A percentile compares a stretch with the other conserved stretches of the same genome.
Evolutionary conservation across 2,329 filamentous ascomycete species (phyloP).

Genomic region (Aurifilum marmelostoma): DNA sequence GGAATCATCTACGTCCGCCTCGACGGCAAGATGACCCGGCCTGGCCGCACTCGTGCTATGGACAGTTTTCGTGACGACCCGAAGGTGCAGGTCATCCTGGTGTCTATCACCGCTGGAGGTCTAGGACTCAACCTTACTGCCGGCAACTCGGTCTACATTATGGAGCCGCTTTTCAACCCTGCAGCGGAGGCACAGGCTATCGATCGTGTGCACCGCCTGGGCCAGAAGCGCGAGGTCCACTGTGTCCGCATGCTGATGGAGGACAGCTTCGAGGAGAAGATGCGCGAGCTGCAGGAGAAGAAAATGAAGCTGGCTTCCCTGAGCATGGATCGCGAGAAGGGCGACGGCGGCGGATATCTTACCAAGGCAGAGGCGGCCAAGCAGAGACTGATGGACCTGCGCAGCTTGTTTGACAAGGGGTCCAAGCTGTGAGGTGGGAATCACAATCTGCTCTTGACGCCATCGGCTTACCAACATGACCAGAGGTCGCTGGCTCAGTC

Average conservation of each 20-base stretch:
- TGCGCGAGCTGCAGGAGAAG: conserved; percentile 85
- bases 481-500: neutral
- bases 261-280: conserved; percentile 90
- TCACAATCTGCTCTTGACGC: neutral
- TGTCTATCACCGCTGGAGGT: conserved; percentile 90
- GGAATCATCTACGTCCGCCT: conserved; percentile 77
- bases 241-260: conserved; percentile 90
- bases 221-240: conserved; percentile 86
- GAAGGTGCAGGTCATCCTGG: conserved; percentile 76
- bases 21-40: conserved; percentile 84
- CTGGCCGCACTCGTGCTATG: conserved; percentile 74
- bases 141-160: conserved; percentile 87
- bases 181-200: conserved; percentile 93
- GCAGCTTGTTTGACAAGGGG: conserved; percentile 59
- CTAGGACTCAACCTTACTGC: conserved; percentile 88
- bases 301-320: conserved; percentile 90
- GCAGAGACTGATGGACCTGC: conserved; percentile 62
- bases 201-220: conserved; percentile 88
- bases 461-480: neutral
- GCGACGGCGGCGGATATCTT: conserved; percentile 37
- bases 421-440: neutral
- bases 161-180: conserved; percentile 98
- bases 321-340: conserved; percentile 71
- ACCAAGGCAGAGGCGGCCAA: conserved; percentile 48
- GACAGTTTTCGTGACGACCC: conserved; percentile 75